Evolutionary conservation across 306 rosid species (phyloP).

Genomic region (Gastrolobium bilobum): DNA sequence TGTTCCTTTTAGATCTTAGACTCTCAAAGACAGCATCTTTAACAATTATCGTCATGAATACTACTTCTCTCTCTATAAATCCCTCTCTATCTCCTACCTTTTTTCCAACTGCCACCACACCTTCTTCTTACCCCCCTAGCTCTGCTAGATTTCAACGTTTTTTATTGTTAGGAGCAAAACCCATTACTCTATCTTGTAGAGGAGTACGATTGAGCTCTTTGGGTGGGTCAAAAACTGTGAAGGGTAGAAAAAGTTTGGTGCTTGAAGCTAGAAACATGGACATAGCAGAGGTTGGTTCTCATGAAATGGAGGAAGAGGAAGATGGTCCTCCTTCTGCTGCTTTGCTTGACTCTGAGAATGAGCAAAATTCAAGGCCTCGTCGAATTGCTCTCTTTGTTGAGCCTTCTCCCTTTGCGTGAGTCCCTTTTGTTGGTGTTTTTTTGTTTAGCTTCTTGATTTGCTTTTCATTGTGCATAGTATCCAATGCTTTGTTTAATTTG

Average conservation of each 20-base stretch:
- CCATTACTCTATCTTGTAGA: slow-evolving; percentile 49
- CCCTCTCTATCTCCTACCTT: slow-evolving; percentile 62
- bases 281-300: slow-evolving; percentile 56
- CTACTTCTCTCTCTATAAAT: slow-evolving; percentile 69
- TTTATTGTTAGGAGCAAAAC: slow-evolving; percentile 52
- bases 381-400: slow-evolving; percentile 98
- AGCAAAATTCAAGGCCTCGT: slow-evolving; percentile 74
- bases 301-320: slow-evolving; percentile 63
- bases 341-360: slow-evolving; percentile 66
- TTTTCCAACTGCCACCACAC: slow-evolving; percentile 43
- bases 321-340: slow-evolving; percentile 61
- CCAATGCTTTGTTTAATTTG: slow-evolving; percentile 30
- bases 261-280: slow-evolving; percentile 66
- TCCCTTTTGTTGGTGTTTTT: slow-evolving; percentile 1
- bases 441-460: not conserved
- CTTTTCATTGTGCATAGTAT: not conserved
- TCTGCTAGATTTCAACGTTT: slow-evolving; percentile 45
- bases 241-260: slow-evolving; percentile 48
- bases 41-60: slow-evolving; percentile 50
- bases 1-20: slow-evolving; percentile 24
- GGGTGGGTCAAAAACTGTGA: slow-evolving; percentile 27
- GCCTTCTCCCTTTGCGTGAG: slow-evolving; percentile 99
- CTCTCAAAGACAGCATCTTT: not conserved
- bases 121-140: slow-evolving; percentile 31
- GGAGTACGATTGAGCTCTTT: slow-evolving; percentile 48